Base-by-base conservation (phyloP, 2,329 filamentous ascomycete species). In the Nemania sp. region DNA sequence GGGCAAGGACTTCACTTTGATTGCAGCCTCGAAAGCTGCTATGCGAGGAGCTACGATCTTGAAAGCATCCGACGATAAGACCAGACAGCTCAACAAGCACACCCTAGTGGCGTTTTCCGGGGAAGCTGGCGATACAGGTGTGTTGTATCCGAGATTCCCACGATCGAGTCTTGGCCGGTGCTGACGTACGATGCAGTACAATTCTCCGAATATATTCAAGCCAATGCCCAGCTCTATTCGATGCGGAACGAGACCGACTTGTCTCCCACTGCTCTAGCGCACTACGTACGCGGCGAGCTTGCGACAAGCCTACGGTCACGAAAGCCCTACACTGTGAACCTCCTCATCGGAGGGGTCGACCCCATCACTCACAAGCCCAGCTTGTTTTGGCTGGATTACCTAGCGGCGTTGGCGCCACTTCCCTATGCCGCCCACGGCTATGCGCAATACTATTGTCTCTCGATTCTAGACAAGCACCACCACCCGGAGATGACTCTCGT, bases 161-260 rank as follows among this genome's bases (percentile, higher is more conserved):
- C 40, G n/a, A n/a, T n/a, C 15, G 3, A 2, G 15, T 12, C 33
- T 12, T 31, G n/a, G 40, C 46, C 22, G n/a, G 14, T 30, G 40
- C 58, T 59, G 49, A 68, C 60, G 30, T 23, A 6, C 53, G 11
- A 41, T 14, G 54, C 71, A 96, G 92, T 97, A 60, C 93, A 99
- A 86, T 99, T 99, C 74, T 90, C 95, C 73, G 94, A 99, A 78
- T 99, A 93, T 78, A 95, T 99, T 73, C 92, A 97, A 83, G 92
- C 93, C 72, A 99, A 99, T 75, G 87, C 94, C 61, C 91, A 96
- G 77, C 88, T 99, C 70, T 99, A 99, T 79, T 91, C 90, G 64
- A 99, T 97, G 92, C 91, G 95, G 70, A 97, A 97, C 73, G 89
- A 91, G 75, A 89, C 89, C 70, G 91, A 97, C 68, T 85, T 99